These are phyloP conservation scores for Monascus ruber DNA, from an alignment of 2,329 filamentous ascomycete species.

Conservation along the genomic window DNA sequence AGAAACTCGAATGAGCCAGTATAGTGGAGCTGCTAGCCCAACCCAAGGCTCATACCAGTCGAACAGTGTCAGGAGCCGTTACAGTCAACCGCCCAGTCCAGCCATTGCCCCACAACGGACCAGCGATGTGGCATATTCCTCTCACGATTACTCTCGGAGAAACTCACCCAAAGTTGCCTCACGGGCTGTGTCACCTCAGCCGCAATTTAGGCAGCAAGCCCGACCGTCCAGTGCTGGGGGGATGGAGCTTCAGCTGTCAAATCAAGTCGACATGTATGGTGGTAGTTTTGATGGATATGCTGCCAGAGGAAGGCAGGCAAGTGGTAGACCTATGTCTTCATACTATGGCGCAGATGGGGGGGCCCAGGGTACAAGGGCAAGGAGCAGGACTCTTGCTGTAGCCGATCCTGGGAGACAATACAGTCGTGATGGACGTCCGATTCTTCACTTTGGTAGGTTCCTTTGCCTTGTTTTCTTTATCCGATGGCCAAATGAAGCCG, in stretches of 20 bases:
- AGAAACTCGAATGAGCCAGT: constrained; percentile 23
- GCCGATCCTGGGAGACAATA: constrained; percentile 57
- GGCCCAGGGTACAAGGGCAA: constrained; percentile 42
- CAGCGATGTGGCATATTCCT: constrained; percentile 32
- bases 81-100: constrained; percentile 25
- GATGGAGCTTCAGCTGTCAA: constrained; percentile 59
- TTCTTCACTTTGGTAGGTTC: constrained; percentile 84
- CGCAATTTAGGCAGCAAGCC: constrained; percentile 38
- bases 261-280: constrained; percentile 47
- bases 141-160: constrained; percentile 29
- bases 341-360: constrained; percentile 37
- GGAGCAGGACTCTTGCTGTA: constrained; percentile 81
- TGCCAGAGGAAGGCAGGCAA: constrained; percentile 27
- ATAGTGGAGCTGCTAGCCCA: constrained; percentile 32
- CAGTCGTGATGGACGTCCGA: constrained; percentile 73
- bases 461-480: background rate
- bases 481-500: too few species aligned
- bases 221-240: constrained; percentile 40
- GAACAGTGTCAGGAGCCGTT: constrained; percentile 29
- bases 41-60: constrained; percentile 35
- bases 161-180: constrained; percentile 27
- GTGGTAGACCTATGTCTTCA: constrained; percentile 32
- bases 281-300: constrained; percentile 20
- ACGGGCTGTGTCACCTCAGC: constrained; percentile 42
- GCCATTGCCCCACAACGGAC: constrained; percentile 20